Conservation (phyloP, 1,139 yeast genomes). For the Candida buenavistaensis region DNA sequence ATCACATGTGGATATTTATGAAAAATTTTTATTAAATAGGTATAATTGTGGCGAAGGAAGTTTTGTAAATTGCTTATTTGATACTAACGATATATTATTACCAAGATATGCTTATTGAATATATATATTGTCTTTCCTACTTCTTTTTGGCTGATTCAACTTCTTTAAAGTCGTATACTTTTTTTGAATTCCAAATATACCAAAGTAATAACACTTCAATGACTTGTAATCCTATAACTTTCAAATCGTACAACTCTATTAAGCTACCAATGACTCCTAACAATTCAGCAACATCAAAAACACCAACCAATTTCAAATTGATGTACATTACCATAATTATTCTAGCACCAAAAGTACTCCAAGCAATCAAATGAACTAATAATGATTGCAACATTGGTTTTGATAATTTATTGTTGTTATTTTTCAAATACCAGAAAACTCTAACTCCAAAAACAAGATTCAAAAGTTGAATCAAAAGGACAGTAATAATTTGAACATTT, state of each 20-base stretch:
- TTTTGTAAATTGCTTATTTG: conserved; percentile 1
- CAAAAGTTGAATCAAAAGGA: conserved; percentile 9
- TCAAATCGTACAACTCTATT: conserved; percentile 11
- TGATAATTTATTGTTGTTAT: not conserved
- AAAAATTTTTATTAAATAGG: conserved; percentile 1
- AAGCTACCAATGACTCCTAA: conserved; percentile 11
- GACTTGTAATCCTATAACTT: conserved; percentile 7
- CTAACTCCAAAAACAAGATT: conserved; percentile 9
- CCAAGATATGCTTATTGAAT: conserved; percentile 1
- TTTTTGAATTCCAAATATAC: conserved; percentile 12
- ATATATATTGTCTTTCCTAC: conserved; percentile 1
- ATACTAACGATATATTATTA: conserved; percentile 1
- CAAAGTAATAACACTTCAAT: conserved; percentile 14
- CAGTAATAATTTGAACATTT: conserved; percentile 3
- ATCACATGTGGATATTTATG: conserved; percentile 3
- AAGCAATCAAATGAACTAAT: conserved; percentile 13
- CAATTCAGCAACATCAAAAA: conserved; percentile 15
- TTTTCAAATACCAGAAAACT: conserved; percentile 7
- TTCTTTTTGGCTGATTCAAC: conserved; percentile 1
- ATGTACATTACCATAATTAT: conserved; percentile 3
- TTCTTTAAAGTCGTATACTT: conserved; percentile 5
- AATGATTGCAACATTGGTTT: conserved; percentile 11
- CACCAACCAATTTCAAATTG: conserved; percentile 9
- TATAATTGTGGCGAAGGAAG: conserved; percentile 4
- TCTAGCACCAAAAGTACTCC: conserved; percentile 11